A percentile compares a stretch with the other conserved stretches of the same genome.
Evolutionary conservation across 2,329 filamentous ascomycete species (phyloP).

Genomic region (Colletotrichum melonis): DNA sequence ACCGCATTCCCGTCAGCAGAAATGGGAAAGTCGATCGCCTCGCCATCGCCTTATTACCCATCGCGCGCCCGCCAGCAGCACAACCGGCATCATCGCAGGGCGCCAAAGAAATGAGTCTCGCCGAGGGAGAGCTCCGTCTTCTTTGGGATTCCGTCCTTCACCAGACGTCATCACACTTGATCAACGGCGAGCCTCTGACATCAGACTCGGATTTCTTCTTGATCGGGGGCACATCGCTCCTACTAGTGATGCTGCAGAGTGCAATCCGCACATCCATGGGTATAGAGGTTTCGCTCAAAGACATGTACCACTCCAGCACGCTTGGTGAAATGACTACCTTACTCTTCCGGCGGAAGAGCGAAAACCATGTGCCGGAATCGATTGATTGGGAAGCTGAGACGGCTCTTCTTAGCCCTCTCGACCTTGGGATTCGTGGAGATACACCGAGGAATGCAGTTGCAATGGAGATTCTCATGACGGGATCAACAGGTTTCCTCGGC

Average conservation of each 20-base stretch:
- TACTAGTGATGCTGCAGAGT: slow-evolving; percentile 43
- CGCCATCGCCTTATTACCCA: too few relatives aligned
- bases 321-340: slow-evolving; percentile 47
- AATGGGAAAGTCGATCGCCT: too few relatives aligned
- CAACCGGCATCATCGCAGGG: too few relatives aligned
- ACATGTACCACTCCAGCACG: slow-evolving; percentile 49
- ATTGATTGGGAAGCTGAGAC: slow-evolving; percentile 55
- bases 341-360: slow-evolving; percentile 36
- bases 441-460: not conserved
- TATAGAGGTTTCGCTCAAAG: slow-evolving; percentile 40
- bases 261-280: slow-evolving; percentile 45
- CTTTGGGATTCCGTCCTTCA: too few relatives aligned
- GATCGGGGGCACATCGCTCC: too few relatives aligned
- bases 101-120: too few relatives aligned
- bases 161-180: too few relatives aligned
- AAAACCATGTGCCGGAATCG: slow-evolving; percentile 4
- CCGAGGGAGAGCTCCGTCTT: too few relatives aligned
- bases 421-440: not conserved
- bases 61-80: too few relatives aligned
- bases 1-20: too few relatives aligned
- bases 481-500: slow-evolving; percentile 36
- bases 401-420: not conserved
- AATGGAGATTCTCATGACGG: slow-evolving; percentile 33
- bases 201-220: too few relatives aligned
- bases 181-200: too few relatives aligned